Base-by-base conservation (phyloP, 2,329 filamentous ascomycete genomes). In the Rhytidhysteron rufulum region DNA sequence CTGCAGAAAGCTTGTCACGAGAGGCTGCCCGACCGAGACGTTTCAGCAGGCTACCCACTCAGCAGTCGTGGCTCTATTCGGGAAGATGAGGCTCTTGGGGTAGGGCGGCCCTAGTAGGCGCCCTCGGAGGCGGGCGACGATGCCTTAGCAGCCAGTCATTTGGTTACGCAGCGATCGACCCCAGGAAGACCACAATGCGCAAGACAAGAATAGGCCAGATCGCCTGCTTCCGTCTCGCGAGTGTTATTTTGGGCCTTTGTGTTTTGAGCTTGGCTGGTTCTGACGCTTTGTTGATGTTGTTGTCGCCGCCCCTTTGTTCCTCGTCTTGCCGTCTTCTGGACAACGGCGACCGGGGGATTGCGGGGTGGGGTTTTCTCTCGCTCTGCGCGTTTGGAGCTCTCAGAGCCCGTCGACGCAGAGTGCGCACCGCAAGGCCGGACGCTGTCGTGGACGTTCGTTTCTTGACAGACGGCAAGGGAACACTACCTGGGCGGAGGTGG, bases 11-110 rank as follows among this genome's bases (percentile, higher is more conserved):
- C 60, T 51, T 55, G 58, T 59, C 59, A 60, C 55, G 53, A 48
- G 55, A 53, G 58, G 50, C 60, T 58, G 55, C 55, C 57, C 58
- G 54, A 58, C 55, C 54, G 52, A 51, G 53, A 56, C 55, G 68
- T 68, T 67, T 67, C 67, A 64, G 51, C 49, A 57, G 59, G 45
- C 56, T 53, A 65, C 60, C 57, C 65, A 62, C 54, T 60, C 58
- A n/a, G n/a, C n/a, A 58, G 54, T 50, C 63, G 63, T 61, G 62
- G 60, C 67, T 68, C 65, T 64, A 65, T 62, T 61, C 48, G 60
- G 59, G 60, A 60, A 60, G 48, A 51, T 55, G 57, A 53, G 53
- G 51, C 53, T 62, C 47, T 44, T 43, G 39, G 48, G 57, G 53
- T 60, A 48, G 57, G 35, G 57, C 54, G 57, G 56, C 55, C 55